Percentiles rank a stretch among this genome's conserved stretches.
Conservation (phyloP, 148 eudicot genomes). For the Nepenthes mirabilis region DNA sequence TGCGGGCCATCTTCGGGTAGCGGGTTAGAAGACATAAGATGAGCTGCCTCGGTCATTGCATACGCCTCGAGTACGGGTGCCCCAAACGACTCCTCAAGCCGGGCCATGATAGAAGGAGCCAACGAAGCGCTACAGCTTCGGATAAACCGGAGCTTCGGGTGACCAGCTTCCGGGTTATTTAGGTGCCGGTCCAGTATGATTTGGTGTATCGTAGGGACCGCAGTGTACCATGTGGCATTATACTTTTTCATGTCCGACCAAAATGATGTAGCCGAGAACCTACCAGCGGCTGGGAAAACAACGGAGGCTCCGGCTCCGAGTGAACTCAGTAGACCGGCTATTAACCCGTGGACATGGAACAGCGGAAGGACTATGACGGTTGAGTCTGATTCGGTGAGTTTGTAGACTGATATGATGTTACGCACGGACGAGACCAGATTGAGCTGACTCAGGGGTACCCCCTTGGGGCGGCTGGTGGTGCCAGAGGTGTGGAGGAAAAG, state of each 20-base stretch:
- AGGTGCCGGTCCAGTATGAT: conserved; percentile 69
- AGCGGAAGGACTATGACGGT: conserved; percentile 81
- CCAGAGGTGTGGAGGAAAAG: conserved; percentile 97
- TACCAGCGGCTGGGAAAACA: conserved; percentile 58
- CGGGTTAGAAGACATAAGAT: conserved; percentile 83
- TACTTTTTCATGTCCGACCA: conserved; percentile 70
- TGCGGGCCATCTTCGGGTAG: conserved; percentile 69
- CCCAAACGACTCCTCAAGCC: conserved; percentile 70
- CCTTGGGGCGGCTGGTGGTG: conserved; percentile 93
- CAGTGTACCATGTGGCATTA: conserved; percentile 89
- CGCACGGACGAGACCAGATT: conserved; percentile 56
- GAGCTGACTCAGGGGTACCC: conserved; percentile 75
- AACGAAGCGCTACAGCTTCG: conserved; percentile 85
- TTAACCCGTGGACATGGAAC: conserved; percentile 81
- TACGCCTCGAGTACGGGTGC: conserved; percentile 96
- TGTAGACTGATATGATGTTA: conserved; percentile 64
- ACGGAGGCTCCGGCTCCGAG: conserved; percentile 75
- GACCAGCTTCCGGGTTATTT: conserved; percentile 39
- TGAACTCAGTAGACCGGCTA: conserved; percentile 62
- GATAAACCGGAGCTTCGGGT: conserved; percentile 80
- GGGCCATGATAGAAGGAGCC: conserved; percentile 50
- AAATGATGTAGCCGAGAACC: conserved; percentile 82
- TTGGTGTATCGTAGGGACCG: conserved; percentile 95
- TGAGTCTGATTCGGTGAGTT: conserved; percentile 65
- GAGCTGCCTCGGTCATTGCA: conserved; percentile 95